Percentiles rank a stretch among this genome's conserved stretches.
phyloP scores from a whole-genome alignment of 2,329 filamentous ascomycete genomes.

The Neodidymelliopsis sp. region DNA sequence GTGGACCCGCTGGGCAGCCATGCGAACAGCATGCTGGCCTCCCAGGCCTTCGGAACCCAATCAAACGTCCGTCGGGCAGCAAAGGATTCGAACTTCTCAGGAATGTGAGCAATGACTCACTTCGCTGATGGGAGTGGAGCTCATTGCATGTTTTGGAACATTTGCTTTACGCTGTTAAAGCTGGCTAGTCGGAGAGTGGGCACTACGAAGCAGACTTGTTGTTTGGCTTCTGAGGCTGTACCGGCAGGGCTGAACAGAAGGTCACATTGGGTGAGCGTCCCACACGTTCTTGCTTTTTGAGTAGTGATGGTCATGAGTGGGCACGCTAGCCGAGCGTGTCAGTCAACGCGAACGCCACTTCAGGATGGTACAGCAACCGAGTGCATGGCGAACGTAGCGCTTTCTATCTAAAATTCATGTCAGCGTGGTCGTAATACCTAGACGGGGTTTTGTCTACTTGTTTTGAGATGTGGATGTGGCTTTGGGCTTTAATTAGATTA shows the following conservation, averaged over 20 bases:
- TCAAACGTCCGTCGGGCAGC: slow-evolving; percentile 34
- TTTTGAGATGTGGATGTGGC: too few relatives aligned
- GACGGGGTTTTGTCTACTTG: too few relatives aligned
- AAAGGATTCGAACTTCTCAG: slow-evolving; percentile 20
- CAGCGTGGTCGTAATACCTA: too few relatives aligned
- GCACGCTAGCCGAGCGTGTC: slow-evolving; percentile 24
- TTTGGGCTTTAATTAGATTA: too few relatives aligned
- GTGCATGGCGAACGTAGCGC: too few relatives aligned
- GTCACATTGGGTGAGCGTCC: slow-evolving; percentile 19
- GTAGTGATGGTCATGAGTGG: slow-evolving; percentile 12
- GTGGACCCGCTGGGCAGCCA: slow-evolving; percentile 40
- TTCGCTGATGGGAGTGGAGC: slow-evolving; percentile 17
- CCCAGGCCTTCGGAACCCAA: slow-evolving; percentile 34
- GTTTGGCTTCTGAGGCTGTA: background rate
- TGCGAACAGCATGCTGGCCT: slow-evolving; percentile 28
- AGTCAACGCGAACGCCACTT: slow-evolving; percentile 15
- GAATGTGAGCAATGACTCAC: slow-evolving; percentile 32
- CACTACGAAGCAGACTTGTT: background rate
- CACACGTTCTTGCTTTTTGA: slow-evolving; percentile 30
- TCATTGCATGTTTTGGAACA: slow-evolving; percentile 6
- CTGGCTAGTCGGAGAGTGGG: slow-evolving; percentile 10
- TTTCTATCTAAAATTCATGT: too few relatives aligned
- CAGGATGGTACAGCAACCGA: background rate
- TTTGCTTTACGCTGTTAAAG: slow-evolving; percentile 12
- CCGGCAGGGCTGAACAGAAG: background rate